phyloP scores from a whole-genome alignment of 805 yeast genomes.

The Ascoidea rubescens region DNA sequence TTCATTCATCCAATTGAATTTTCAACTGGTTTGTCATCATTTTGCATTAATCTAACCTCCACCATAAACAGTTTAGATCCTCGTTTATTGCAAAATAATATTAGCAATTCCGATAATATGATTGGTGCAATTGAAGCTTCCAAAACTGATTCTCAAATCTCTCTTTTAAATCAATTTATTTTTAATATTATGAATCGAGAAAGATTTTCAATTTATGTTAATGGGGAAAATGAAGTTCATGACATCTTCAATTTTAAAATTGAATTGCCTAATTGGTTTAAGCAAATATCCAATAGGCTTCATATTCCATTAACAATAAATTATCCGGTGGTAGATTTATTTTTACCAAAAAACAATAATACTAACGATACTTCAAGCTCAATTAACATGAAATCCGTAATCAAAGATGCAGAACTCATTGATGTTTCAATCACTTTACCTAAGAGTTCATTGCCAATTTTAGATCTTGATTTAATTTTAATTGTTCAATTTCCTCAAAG shows the following conservation, averaged over 20 bases:
- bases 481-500: neutral
- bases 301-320: neutral
- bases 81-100: no score
- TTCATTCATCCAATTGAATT: no score
- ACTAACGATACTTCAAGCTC: neutral
- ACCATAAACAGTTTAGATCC: no score
- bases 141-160: no score
- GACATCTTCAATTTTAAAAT: neutral
- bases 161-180: no score
- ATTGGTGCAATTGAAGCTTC: no score
- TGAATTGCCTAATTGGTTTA: neutral
- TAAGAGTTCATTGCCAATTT: no score
- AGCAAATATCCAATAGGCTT: neutral
- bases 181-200: no score
- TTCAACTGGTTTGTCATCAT: no score
- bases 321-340: neutral
- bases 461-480: neutral
- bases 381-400: neutral
- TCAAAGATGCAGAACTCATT: neutral
- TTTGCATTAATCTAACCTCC: no score
- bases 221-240: neutral
- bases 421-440: neutral
- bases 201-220: no score
- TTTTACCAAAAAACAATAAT: neutral
- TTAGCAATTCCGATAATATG: no score